A percentile compares a stretch with the other conserved stretches of the same genome.
phyloP scores from a whole-genome alignment of 805 yeast genomes.

The Lachancea lanzarotensis region DNA sequence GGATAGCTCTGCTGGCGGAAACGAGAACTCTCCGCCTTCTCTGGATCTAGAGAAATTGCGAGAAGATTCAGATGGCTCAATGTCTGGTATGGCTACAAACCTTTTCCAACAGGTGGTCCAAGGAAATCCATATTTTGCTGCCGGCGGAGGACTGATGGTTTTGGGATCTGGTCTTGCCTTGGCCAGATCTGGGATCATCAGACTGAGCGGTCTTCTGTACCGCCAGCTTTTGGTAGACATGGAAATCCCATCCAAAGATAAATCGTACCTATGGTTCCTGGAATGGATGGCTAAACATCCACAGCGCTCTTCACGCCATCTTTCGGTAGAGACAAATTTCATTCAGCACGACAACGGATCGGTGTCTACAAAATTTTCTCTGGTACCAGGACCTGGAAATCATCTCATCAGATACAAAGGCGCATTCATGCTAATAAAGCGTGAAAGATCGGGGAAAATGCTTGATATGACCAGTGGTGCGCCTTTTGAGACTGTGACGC shows the following conservation, averaged over 20 bases:
- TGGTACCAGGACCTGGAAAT: slow-evolving; percentile 97
- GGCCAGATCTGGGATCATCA: slow-evolving; percentile 59
- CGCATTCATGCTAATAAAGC: slow-evolving; percentile 78
- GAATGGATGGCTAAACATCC: slow-evolving; percentile 93
- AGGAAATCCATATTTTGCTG: slow-evolving; percentile 92
- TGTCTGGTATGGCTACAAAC: slow-evolving; percentile 28
- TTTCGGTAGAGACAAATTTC: slow-evolving; percentile 83
- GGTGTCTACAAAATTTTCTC: slow-evolving; percentile 74
- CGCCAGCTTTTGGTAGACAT: slow-evolving; percentile 83
- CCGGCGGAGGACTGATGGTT: slow-evolving; percentile 96
- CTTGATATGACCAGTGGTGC: slow-evolving; percentile 86
- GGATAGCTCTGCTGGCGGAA: neutral
- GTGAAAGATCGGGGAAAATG: slow-evolving; percentile 86
- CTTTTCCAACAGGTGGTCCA: slow-evolving; percentile 50
- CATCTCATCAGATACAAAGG: slow-evolving; percentile 81
- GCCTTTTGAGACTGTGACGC: slow-evolving; percentile 93
- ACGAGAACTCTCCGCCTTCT: neutral
- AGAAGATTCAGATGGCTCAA: slow-evolving; percentile 16
- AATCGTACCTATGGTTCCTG: slow-evolving; percentile 88
- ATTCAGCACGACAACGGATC: slow-evolving; percentile 91
- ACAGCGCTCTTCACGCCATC: slow-evolving; percentile 67
- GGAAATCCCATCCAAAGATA: slow-evolving; percentile 89
- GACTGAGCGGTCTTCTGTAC: slow-evolving; percentile 61
- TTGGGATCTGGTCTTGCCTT: slow-evolving; percentile 85
- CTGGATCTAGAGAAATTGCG: slow-evolving; percentile 10